These are phyloP conservation scores for Pelargonium cotyledonis DNA, from an alignment of 441 rosid genomes.

Conservation along the genomic window DNA sequence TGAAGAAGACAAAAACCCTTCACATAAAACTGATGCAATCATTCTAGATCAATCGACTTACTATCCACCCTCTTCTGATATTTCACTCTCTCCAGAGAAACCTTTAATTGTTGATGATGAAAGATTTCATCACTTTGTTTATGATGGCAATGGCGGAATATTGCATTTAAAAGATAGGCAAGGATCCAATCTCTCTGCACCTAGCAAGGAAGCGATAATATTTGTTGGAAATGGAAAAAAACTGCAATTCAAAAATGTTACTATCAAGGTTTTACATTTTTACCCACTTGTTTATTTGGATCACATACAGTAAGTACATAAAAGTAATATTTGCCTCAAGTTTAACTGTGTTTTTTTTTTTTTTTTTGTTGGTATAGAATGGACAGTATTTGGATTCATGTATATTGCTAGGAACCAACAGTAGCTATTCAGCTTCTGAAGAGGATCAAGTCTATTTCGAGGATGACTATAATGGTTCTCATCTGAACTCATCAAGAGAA, in stretches of 20 bases:
- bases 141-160: slow-evolving; percentile 88
- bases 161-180: slow-evolving; percentile 65
- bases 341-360: not conserved
- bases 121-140: slow-evolving; percentile 61
- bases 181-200: slow-evolving; percentile 52
- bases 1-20: slow-evolving; percentile 57
- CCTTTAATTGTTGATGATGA: slow-evolving; percentile 87
- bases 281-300: slow-evolving; percentile 3
- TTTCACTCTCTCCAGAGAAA: slow-evolving; percentile 66
- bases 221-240: slow-evolving; percentile 75
- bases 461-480: slow-evolving; percentile 39
- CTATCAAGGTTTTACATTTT: slow-evolving; percentile 53
- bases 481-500: slow-evolving; percentile 32
- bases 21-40: slow-evolving; percentile 51
- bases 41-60: slow-evolving; percentile 55
- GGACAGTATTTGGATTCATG: slow-evolving; percentile 89
- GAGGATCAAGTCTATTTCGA: slow-evolving; percentile 64
- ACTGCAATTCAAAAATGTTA: slow-evolving; percentile 78
- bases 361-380: slow-evolving; percentile 39
- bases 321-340: slow-evolving; percentile 2
- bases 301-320: slow-evolving; percentile 3
- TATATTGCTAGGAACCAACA: slow-evolving; percentile 67
- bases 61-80: slow-evolving; percentile 60
- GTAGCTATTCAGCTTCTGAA: slow-evolving; percentile 66
- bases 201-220: slow-evolving; percentile 67